Conservation (phyloP, 345 rosid species). For the Toxicodendron radicans region DNA sequence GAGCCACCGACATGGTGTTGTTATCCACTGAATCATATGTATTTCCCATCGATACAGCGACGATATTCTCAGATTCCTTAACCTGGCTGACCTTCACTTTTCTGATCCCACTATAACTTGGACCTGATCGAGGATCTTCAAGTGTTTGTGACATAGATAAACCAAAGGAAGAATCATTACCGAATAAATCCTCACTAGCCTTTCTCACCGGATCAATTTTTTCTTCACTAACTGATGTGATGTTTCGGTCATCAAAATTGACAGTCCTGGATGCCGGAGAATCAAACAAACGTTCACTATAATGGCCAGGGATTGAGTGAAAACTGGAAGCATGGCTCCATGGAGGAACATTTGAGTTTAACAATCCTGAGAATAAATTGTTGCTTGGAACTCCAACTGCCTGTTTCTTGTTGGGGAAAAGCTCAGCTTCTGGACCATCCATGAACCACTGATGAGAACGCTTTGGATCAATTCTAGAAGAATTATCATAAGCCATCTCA, state of each 20-base stretch:
- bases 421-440: constrained; percentile 44
- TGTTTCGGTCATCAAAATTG: constrained; percentile 32
- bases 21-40: constrained; percentile 32
- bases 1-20: constrained; percentile 25
- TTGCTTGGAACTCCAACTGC: constrained; percentile 36
- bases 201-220: constrained; percentile 36
- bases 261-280: constrained; percentile 29
- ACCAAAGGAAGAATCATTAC: constrained; percentile 38
- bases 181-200: constrained; percentile 32
- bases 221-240: constrained; percentile 29
- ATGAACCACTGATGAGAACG: constrained; percentile 51
- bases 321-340: constrained; percentile 46
- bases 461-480: constrained; percentile 40
- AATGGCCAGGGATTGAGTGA: constrained; percentile 39
- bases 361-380: constrained; percentile 37
- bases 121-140: constrained; percentile 39
- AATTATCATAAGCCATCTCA: constrained; percentile 37
- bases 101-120: constrained; percentile 46
- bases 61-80: constrained; percentile 40
- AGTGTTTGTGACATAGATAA: constrained; percentile 41
- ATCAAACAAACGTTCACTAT: constrained; percentile 40
- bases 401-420: constrained; percentile 51
- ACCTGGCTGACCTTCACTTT: constrained; percentile 58
- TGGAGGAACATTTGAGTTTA: constrained; percentile 36
- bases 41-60: constrained; percentile 34